Evolutionary conservation across 1,284 basidiomycete genomes (phyloP).

Genomic region (Kwoniella shivajii): DNA sequence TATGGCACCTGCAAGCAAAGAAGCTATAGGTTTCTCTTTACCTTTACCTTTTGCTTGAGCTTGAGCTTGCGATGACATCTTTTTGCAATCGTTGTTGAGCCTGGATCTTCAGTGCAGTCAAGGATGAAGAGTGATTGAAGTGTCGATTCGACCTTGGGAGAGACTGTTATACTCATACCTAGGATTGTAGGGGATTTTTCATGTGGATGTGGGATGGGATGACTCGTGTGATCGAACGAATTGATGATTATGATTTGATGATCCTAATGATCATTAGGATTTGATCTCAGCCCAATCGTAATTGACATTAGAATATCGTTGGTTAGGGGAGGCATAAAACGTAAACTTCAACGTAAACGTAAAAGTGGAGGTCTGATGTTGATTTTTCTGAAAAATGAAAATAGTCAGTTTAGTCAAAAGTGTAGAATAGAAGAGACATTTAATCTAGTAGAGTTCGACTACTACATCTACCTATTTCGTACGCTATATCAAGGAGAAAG

Average conservation of each 20-base stretch:
- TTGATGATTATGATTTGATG: neutral
- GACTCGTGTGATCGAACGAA: neutral
- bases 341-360: neutral
- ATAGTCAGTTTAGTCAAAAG: no score
- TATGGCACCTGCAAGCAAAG: constrained; percentile 84
- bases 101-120: neutral
- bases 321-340: neutral
- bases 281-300: neutral
- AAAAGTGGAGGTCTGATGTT: constrained; percentile 10
- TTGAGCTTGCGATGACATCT: constrained; percentile 1
- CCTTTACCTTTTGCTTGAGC: constrained; percentile 33
- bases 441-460: no score
- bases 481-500: no score
- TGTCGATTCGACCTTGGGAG: neutral
- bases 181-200: no score
- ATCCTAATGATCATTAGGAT: neutral
- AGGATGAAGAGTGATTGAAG: neutral
- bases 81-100: neutral
- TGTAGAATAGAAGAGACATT: no score
- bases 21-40: constrained; percentile 69
- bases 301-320: neutral
- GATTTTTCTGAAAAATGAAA: no score
- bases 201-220: no score
- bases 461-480: no score
- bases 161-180: no score